phyloP scores from a whole-genome alignment of 1,284 basidiomycete species.

The Hymenochaete sp. region DNA sequence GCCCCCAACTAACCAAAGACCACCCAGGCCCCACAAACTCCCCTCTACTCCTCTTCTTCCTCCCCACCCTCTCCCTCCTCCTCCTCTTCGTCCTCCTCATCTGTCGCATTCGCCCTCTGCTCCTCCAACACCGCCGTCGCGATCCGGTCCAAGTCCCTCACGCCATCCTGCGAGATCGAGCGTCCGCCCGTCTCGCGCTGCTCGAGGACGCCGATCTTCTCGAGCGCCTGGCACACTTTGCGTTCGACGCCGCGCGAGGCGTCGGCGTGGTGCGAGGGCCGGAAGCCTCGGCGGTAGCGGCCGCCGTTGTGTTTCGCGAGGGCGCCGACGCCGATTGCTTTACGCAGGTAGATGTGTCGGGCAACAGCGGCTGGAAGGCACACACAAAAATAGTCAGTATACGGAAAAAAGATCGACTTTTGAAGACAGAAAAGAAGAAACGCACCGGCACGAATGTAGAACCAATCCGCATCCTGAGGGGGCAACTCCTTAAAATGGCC shows the following conservation, averaged over 20 bases:
- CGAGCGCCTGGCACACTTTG: conserved; percentile 90
- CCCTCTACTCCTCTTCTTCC: conserved; percentile 13
- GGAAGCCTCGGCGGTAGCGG: conserved; percentile 90
- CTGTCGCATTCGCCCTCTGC: conserved; percentile 75
- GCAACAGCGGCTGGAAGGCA: conserved; percentile 76
- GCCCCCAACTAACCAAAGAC: no score
- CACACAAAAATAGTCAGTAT: conserved; percentile 10
- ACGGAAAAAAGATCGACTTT: conserved; percentile 13
- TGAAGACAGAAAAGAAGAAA: conserved; percentile 16
- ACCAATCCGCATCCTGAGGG: conserved; percentile 99
- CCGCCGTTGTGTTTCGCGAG: conserved; percentile 97
- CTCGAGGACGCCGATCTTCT: conserved; percentile 98
- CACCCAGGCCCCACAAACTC: no score
- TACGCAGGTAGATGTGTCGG: conserved; percentile 99
- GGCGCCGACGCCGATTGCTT: conserved; percentile 95
- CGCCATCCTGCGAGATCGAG: conserved; percentile 94
- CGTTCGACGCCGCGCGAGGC: conserved; percentile 85
- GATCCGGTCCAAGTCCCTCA: conserved; percentile 97
- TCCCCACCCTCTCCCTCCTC: conserved; percentile 61
- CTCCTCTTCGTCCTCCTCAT: conserved; percentile 80
- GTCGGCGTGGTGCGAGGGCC: conserved; percentile 89
- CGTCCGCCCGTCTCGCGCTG: conserved; percentile 90
- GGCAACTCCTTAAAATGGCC: conserved; percentile 97
- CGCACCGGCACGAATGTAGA: conserved; percentile 94
- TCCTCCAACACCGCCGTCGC: conserved; percentile 93